phyloP scores from a whole-genome alignment of 2,329 filamentous ascomycete species.

The Phyllosticta ampelicida region DNA sequence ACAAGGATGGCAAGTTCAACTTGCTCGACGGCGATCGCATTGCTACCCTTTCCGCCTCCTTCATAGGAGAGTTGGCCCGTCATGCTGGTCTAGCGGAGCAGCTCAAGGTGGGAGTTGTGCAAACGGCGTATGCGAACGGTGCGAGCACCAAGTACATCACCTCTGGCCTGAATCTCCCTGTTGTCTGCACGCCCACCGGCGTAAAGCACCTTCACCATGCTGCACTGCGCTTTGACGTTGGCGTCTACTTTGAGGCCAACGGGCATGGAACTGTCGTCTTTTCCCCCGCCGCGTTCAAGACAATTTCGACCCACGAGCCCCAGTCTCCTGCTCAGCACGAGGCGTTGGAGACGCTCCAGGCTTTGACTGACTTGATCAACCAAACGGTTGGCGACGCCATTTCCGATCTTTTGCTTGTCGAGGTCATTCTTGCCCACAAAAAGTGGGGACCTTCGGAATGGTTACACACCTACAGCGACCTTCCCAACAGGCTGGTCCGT shows the following conservation, averaged over 20 bases:
- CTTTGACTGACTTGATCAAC: conserved; percentile 86
- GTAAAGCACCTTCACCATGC: conserved; percentile 97
- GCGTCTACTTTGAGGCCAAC: conserved; percentile 98
- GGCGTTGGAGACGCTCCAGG: conserved; percentile 72
- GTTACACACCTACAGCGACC: conserved; percentile 84
- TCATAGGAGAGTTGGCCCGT: conserved; percentile 79
- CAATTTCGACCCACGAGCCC: conserved; percentile 68
- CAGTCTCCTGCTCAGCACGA: conserved; percentile 87
- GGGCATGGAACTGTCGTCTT: conserved; percentile 96
- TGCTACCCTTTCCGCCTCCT: conserved; percentile 84
- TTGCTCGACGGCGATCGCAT: conserved; percentile 96
- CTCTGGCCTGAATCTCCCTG: conserved; percentile 76
- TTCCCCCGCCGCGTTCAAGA: conserved; percentile 68
- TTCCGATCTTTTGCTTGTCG: conserved; percentile 90
- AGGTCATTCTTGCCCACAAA: conserved; percentile 94
- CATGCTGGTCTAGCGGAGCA: conserved; percentile 69
- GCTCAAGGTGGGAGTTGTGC: conserved; percentile 85
- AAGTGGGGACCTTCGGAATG: conserved; percentile 82
- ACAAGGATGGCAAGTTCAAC: conserved; percentile 72
- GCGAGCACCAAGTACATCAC: conserved; percentile 87
- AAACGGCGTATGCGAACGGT: conserved; percentile 96
- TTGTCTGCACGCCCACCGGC: conserved; percentile 87
- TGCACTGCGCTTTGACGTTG: conserved; percentile 88
- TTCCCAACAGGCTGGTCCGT: conserved; percentile 89
- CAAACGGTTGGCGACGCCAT: conserved; percentile 95